These are phyloP conservation scores for Nicotiana noctiflora DNA, from an alignment of 257 asterid genomes.

Conservation along the genomic window DNA sequence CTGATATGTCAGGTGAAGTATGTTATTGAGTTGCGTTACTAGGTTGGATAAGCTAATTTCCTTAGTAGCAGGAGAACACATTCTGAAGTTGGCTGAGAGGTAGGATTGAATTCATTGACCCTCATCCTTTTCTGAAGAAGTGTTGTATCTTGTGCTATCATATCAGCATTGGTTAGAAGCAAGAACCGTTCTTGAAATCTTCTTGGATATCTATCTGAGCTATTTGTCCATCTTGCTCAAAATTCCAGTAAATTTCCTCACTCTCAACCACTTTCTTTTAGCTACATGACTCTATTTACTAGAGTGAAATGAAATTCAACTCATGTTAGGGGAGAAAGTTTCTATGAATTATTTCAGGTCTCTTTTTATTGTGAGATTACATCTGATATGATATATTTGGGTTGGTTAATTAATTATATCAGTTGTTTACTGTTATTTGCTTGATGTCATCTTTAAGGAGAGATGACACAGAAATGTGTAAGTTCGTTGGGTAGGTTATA, in stretches of 20 bases:
- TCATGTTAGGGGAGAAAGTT: background rate
- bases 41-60: background rate
- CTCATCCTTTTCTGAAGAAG: background rate
- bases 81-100: background rate
- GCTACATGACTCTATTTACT: background rate
- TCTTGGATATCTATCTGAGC: background rate
- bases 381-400: background rate
- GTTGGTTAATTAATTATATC: background rate
- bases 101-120: background rate
- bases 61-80: background rate
- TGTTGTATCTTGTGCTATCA: background rate
- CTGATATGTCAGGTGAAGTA: background rate
- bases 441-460: background rate
- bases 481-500: background rate
- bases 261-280: background rate
- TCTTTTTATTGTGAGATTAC: background rate
- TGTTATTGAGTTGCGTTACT: background rate
- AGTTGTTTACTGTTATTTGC: too few relatives aligned
- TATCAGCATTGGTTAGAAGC: background rate
- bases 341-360: background rate
- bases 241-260: background rate
- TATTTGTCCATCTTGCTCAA: background rate
- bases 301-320: background rate
- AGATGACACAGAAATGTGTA: background rate
- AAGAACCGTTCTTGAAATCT: background rate